These are phyloP conservation scores for Stylosanthes scabra DNA, from an alignment of 331 rosid species.

Conservation along the genomic window DNA sequence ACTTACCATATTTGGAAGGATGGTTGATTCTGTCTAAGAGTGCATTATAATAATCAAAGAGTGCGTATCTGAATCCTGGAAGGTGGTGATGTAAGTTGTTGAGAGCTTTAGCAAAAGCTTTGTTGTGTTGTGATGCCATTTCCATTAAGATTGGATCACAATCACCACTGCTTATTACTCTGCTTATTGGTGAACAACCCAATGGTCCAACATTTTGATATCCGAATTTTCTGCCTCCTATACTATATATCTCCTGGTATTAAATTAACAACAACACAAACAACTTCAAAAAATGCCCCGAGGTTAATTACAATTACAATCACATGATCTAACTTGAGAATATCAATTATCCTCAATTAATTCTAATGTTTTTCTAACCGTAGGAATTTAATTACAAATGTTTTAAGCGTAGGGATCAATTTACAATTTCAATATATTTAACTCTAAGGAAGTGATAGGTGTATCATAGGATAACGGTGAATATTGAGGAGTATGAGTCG, in stretches of 20 bases:
- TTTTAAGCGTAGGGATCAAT: too few species aligned
- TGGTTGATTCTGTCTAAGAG: slow-evolving; percentile 17
- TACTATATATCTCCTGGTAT: slow-evolving; percentile 35
- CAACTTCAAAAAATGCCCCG: too few species aligned
- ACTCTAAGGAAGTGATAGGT: too few species aligned
- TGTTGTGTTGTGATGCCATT: slow-evolving; percentile 31
- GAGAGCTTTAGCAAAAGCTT: slow-evolving; percentile 5
- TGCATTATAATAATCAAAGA: slow-evolving; percentile 25
- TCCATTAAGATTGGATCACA: slow-evolving; percentile 5
- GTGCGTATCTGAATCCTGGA: slow-evolving; percentile 29
- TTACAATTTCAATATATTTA: too few species aligned
- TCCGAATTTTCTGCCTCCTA: slow-evolving; percentile 49
- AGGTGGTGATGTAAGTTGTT: slow-evolving; percentile 6
- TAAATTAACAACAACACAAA: not conserved
- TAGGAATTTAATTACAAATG: too few species aligned
- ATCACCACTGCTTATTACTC: not conserved
- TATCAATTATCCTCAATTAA: too few species aligned
- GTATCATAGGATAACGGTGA: too few species aligned
- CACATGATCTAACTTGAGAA: too few species aligned
- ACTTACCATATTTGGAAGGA: slow-evolving; percentile 32
- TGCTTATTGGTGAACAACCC: slow-evolving; percentile 16
- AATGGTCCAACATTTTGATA: slow-evolving; percentile 35
- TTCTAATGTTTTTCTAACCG: too few species aligned
- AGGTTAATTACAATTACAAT: too few species aligned
- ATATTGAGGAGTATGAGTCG: too few species aligned